Percentiles rank a stretch among this genome's conserved stretches.
phyloP scores from a whole-genome alignment of 2,329 filamentous ascomycete species.

The Pleurostoma richardsiae region DNA sequence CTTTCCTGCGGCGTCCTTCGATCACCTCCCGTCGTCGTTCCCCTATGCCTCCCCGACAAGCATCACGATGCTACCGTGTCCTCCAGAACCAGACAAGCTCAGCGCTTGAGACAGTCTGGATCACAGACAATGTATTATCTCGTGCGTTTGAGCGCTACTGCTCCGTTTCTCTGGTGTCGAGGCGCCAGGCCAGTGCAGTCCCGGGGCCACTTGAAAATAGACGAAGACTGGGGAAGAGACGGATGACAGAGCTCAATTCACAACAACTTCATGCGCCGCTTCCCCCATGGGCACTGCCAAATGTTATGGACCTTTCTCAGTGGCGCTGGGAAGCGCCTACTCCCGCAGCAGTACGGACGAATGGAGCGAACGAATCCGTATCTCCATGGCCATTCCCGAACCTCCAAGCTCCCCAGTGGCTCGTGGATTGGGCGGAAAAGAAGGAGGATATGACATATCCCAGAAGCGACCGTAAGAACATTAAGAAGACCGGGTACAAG shows the following conservation, averaged over 20 bases:
- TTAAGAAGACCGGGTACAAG: no score
- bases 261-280: slow-evolving; percentile 31
- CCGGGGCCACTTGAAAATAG: slow-evolving; percentile 52
- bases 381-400: background rate
- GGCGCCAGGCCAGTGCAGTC: slow-evolving; percentile 30
- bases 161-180: slow-evolving; percentile 19
- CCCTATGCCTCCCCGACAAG: slow-evolving; percentile 11
- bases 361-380: slow-evolving; percentile 4
- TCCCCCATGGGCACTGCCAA: slow-evolving; percentile 41
- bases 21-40: no score
- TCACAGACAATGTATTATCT: slow-evolving; percentile 51
- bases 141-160: slow-evolving; percentile 44
- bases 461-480: no score
- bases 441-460: no score
- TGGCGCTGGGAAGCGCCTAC: slow-evolving; percentile 49
- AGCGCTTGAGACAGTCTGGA: slow-evolving; percentile 46
- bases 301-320: slow-evolving; percentile 35
- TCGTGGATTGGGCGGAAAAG: slow-evolving; percentile 6
- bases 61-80: slow-evolving; percentile 31
- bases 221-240: slow-evolving; percentile 46
- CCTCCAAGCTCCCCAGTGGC: slow-evolving; percentile 6
- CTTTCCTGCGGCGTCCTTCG: no score
- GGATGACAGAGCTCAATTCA: slow-evolving; percentile 44
- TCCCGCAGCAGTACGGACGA: slow-evolving; percentile 15
- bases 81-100: slow-evolving; percentile 33